These are phyloP conservation scores for Microbotryum intermedium DNA, from an alignment of 1,284 basidiomycete genomes.

Conservation along the genomic window DNA sequence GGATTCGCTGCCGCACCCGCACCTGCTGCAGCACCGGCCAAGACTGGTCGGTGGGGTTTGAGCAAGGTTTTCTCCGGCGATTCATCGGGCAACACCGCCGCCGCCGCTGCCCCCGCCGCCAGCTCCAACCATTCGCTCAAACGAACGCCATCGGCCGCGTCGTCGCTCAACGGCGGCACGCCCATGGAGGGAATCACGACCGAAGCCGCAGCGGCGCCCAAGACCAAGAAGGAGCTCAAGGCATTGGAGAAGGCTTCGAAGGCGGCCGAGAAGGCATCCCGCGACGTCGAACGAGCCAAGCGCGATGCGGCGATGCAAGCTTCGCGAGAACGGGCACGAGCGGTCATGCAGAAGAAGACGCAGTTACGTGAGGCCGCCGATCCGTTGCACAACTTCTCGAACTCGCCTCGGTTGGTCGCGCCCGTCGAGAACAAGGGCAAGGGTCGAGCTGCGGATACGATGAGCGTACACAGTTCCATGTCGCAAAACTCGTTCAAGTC, in stretches of 20 bases:
- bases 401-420: slow-evolving; percentile 9
- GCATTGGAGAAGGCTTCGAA: slow-evolving; percentile 76
- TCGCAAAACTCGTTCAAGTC: neutral
- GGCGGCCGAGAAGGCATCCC: slow-evolving; percentile 71
- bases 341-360: slow-evolving; percentile 87
- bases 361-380: slow-evolving; percentile 57
- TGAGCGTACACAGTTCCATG: neutral
- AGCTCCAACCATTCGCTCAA: slow-evolving; percentile 52
- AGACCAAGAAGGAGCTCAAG: slow-evolving; percentile 47
- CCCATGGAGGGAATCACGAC: too few relatives aligned
- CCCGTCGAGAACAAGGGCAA: slow-evolving; percentile 31
- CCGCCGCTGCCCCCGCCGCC: too few relatives aligned
- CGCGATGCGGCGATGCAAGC: slow-evolving; percentile 65
- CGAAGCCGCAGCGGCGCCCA: slow-evolving; percentile 40
- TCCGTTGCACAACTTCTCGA: slow-evolving; percentile 30
- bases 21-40: neutral
- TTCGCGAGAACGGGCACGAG: slow-evolving; percentile 73
- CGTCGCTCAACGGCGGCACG: slow-evolving; percentile 43
- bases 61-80: neutral
- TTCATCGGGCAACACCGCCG: neutral
- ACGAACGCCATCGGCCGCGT: slow-evolving; percentile 61
- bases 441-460: slow-evolving; percentile 9
- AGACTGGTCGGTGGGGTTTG: slow-evolving; percentile 1
- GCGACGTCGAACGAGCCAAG: slow-evolving; percentile 78
- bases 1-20: neutral